phyloP scores from a whole-genome alignment of 352 stramenopile genomes.

The Globisporangium cylindrosporum region DNA sequence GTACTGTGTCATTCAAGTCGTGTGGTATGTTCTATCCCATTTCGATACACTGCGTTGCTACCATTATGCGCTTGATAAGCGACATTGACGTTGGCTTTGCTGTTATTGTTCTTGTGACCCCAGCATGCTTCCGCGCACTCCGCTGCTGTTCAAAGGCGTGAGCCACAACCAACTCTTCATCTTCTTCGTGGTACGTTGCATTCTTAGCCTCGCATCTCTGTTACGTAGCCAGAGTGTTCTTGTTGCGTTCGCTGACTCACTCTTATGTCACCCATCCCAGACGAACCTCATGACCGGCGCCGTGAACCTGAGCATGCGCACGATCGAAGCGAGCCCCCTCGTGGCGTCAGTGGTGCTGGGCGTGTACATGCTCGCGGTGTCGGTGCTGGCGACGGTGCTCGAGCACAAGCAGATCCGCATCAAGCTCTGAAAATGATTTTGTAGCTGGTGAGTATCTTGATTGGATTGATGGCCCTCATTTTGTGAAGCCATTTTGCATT shows the following conservation, averaged over 20 bases:
- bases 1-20: conserved; percentile 57
- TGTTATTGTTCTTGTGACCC: background rate
- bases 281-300: conserved; percentile 75
- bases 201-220: background rate
- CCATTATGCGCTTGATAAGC: background rate
- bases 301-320: conserved; percentile 81
- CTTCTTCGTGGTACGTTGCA: conserved; percentile 62
- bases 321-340: conserved; percentile 52
- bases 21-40: conserved; percentile 38
- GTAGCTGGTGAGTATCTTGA: background rate
- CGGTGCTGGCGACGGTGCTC: conserved; percentile 49
- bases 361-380: conserved; percentile 68
- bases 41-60: background rate
- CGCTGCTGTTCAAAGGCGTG: conserved; percentile 66
- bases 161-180: conserved; percentile 85
- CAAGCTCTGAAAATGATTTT: conserved; percentile 45
- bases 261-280: conserved; percentile 17
- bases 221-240: background rate
- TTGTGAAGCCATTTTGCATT: conserved; percentile 13
- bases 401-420: conserved; percentile 55
- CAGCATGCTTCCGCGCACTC: conserved; percentile 63
- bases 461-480: conserved; percentile 2
- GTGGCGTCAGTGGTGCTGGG: conserved; percentile 45
- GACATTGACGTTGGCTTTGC: background rate
- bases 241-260: background rate